Percentiles rank a stretch among this genome's conserved stretches.
phyloP scores from a whole-genome alignment of 2,329 filamentous ascomycete species.

The Botrytis porri region DNA sequence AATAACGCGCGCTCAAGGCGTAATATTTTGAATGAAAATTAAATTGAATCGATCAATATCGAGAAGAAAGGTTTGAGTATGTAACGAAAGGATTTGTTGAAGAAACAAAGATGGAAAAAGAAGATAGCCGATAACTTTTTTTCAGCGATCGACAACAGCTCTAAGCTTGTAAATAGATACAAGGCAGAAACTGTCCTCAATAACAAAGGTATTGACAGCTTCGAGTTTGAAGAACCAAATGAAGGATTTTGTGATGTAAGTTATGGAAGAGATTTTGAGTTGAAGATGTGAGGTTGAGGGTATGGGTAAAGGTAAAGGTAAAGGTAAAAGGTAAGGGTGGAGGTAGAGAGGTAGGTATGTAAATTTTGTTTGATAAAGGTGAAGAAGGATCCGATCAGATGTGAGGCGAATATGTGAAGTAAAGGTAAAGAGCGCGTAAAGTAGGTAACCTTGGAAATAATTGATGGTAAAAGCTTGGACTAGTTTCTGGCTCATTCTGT shows the following conservation, averaged over 20 bases:
- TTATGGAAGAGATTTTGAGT: background rate
- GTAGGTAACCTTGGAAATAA: background rate
- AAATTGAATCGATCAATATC: constrained; percentile 33
- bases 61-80: constrained; percentile 17
- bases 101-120: constrained; percentile 13
- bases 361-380: constrained; percentile 8
- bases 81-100: constrained; percentile 19
- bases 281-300: constrained; percentile 6
- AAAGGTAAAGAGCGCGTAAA: constrained; percentile 2
- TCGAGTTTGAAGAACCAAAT: constrained; percentile 3
- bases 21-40: constrained; percentile 28
- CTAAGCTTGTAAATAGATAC: constrained; percentile 19
- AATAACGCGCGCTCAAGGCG: constrained; percentile 36
- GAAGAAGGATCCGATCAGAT: background rate
- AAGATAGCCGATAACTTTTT: constrained; percentile 11
- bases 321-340: background rate
- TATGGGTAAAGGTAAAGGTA: background rate
- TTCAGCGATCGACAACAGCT: constrained; percentile 17
- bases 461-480: background rate
- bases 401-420: background rate
- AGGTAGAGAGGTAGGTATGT: background rate
- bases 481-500: background rate
- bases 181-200: constrained; percentile 19
- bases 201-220: constrained; percentile 6
- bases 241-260: constrained; percentile 4